Base-by-base conservation (phyloP, 2,329 filamentous ascomycete genomes). In the Penicillium sp. region DNA sequence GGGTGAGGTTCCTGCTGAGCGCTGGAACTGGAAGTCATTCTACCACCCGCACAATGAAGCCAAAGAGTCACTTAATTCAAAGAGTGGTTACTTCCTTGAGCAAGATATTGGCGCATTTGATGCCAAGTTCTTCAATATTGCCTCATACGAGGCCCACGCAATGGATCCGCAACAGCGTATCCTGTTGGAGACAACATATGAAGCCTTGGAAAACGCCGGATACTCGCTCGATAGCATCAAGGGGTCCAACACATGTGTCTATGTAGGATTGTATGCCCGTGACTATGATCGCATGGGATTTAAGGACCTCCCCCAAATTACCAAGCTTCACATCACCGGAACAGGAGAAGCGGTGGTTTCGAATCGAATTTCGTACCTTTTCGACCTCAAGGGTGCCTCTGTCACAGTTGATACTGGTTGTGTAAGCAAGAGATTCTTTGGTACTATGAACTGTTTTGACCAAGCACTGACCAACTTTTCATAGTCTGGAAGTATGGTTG, bases 121-220 rank as follows among this genome's bases (percentile, higher is more conserved):
- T 58, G 66, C 69, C 1, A 54, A 60, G 0, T 76, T 77, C 54
- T 77, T 73, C 57, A 58, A 60, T 9, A 71, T 74, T 10, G 59
- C 46, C 1, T 56, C 69, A 2, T 54, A 54, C 0, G 73, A 74
- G 51, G 69, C 67, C 6, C 50, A 52, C 18, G 56, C 68, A 4
- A 71, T 75, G 46, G 73, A 75, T 53, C 73, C 73, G 3, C 70
- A 73, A 40, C 71, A 75, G 41, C 62, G 73, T 11, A 41, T 73
- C 2, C 54, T 69, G 4, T 41, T 75, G 10, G 73, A 75, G 52
- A 61, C 63, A 1, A 59, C 65, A 1, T 75, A 70, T 27, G 68
- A 70, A 19, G 63, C 67, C 1, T 56, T 75, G 0, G 69, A 70
- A 40, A 66, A 65, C 46, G 50, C 70, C 1, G 73, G 70, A 2